phyloP scores from a whole-genome alignment of 2,329 filamentous ascomycete genomes.

The Aschersonia sp. region DNA sequence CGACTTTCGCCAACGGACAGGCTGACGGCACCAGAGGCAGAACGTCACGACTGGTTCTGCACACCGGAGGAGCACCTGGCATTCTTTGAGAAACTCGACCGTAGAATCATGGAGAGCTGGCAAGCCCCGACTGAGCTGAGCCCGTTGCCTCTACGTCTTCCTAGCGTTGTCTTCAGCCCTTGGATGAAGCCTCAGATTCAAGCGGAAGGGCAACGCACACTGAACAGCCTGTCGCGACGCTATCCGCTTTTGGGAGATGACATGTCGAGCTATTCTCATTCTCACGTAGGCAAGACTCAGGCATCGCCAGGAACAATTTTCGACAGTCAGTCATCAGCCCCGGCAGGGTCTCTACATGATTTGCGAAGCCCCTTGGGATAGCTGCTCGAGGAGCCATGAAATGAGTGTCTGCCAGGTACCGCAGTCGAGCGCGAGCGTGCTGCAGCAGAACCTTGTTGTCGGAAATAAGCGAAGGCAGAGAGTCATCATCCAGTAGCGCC shows the following conservation, averaged over 20 bases:
- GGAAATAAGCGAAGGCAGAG: neutral
- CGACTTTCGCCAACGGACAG: constrained; percentile 12
- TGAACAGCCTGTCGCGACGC: neutral
- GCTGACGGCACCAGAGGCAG: constrained; percentile 14
- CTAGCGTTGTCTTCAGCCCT: constrained; percentile 8
- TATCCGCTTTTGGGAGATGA: constrained; percentile 2
- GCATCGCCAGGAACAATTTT: neutral
- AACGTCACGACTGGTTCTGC: constrained; percentile 19
- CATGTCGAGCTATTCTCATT: neutral
- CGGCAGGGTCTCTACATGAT: neutral
- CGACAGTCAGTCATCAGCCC: neutral
- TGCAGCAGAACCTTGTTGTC: neutral
- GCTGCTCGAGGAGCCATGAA: neutral
- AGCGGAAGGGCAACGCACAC: constrained; percentile 1
- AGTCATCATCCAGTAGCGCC: neutral
- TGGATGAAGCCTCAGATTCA: neutral
- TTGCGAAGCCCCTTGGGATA: no score
- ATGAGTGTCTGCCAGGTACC: neutral
- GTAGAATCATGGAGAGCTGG: constrained; percentile 13
- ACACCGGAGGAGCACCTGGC: constrained; percentile 14
- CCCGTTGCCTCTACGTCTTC: constrained; percentile 19
- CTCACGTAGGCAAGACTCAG: neutral
- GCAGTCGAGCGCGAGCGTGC: neutral
- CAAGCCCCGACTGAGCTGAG: constrained; percentile 11
- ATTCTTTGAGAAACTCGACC: constrained; percentile 18